These are phyloP conservation scores for Starmerella powellii DNA, from an alignment of 805 yeast species.

Conservation along the genomic window DNA sequence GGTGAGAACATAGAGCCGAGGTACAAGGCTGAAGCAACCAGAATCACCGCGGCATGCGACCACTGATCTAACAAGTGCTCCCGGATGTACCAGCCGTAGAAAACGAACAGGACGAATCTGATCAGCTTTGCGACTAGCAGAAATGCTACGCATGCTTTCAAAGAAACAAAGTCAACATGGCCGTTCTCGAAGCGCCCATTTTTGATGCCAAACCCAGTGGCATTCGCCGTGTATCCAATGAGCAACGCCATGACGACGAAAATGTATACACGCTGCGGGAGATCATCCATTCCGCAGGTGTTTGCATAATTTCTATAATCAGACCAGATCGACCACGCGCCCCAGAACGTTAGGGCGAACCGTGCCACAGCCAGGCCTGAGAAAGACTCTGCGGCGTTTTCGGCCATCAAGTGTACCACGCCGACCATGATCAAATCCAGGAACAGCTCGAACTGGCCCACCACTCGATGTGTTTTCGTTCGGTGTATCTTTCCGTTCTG, in stretches of 20 bases:
- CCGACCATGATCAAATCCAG: constrained; percentile 12
- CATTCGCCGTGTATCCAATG: constrained; percentile 8
- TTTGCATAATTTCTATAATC: constrained; percentile 9
- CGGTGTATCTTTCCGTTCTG: constrained; percentile 5
- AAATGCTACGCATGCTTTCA: constrained; percentile 5
- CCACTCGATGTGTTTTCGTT: not conserved
- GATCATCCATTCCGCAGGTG: constrained; percentile 7
- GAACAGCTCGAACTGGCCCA: constrained; percentile 11
- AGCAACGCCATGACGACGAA: constrained; percentile 8
- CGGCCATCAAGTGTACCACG: constrained; percentile 10
- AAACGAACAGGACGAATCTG: constrained; percentile 4
- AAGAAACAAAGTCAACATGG: not conserved
- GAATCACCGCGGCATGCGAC: not conserved
- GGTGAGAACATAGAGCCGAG: constrained; percentile 7
- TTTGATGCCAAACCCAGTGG: constrained; percentile 7
- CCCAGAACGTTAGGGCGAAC: constrained; percentile 12
- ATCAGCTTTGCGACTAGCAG: constrained; percentile 7
- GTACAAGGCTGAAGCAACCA: constrained; percentile 6
- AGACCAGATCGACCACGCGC: constrained; percentile 12
- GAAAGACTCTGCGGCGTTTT: constrained; percentile 4
- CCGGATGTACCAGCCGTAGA: constrained; percentile 4
- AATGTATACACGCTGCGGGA: constrained; percentile 9
- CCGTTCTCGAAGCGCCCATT: not conserved
- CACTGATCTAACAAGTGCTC: constrained; percentile 4
- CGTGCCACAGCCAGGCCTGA: constrained; percentile 4